Conservation (phyloP, 169 alveolate genomes). For the Cryptosporidium ubiquitum region DNA sequence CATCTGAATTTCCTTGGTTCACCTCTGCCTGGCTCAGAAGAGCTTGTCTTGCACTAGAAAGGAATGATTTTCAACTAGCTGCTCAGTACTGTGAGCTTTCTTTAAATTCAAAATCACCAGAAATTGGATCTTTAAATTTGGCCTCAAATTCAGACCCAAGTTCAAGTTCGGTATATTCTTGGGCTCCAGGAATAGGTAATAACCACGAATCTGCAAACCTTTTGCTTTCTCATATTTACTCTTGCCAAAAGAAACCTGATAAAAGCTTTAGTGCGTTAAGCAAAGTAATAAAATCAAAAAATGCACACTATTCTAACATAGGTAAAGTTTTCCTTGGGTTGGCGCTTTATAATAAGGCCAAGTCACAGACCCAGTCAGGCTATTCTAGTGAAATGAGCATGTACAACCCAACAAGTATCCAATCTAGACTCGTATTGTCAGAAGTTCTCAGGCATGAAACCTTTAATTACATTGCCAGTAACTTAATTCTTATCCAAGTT, state of each 20-base stretch:
- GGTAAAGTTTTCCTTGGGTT: slow-evolving; percentile 48
- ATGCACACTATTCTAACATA: slow-evolving; percentile 23
- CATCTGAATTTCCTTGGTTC: slow-evolving; percentile 62
- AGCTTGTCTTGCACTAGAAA: slow-evolving; percentile 56
- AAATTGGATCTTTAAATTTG: neutral
- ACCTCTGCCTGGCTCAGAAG: slow-evolving; percentile 72
- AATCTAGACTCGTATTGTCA: slow-evolving; percentile 42
- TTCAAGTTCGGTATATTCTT: neutral
- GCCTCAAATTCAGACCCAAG: neutral
- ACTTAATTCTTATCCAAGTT: slow-evolving; percentile 28
- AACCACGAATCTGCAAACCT: slow-evolving; percentile 48
- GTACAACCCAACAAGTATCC: slow-evolving; percentile 39
- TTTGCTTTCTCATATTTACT: slow-evolving; percentile 35
- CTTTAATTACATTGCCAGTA: slow-evolving; percentile 54
- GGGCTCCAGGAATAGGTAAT: slow-evolving; percentile 49
- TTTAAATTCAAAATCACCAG: slow-evolving; percentile 29
- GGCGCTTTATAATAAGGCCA: slow-evolving; percentile 66
- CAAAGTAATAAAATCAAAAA: slow-evolving; percentile 50
- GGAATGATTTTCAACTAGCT: slow-evolving; percentile 57
- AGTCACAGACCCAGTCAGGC: slow-evolving; percentile 7
- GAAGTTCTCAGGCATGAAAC: slow-evolving; percentile 46
- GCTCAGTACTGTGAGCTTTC: slow-evolving; percentile 64
- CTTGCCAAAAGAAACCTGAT: slow-evolving; percentile 34
- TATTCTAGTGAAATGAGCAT: slow-evolving; percentile 21
- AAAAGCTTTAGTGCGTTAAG: slow-evolving; percentile 46